Conservation (phyloP, 1,139 yeast species). For the Kluyveromyces marxianus region DNA sequence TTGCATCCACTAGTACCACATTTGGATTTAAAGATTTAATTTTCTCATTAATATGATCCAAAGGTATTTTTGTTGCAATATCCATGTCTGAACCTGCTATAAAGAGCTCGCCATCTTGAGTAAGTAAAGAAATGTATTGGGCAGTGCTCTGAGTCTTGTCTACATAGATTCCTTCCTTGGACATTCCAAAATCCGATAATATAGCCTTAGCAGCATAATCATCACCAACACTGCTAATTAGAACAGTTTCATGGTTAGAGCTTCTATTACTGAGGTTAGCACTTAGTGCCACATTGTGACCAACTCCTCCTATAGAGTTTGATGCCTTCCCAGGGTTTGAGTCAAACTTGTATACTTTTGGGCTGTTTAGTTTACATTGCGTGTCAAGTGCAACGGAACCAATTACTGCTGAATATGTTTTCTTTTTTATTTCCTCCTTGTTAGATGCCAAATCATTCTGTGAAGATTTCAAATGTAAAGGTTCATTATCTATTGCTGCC, state of each 20-base stretch:
- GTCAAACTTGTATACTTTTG: slow-evolving; percentile 39
- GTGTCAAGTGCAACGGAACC: slow-evolving; percentile 79
- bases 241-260: slow-evolving; percentile 30
- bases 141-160: slow-evolving; percentile 41
- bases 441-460: neutral
- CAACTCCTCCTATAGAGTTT: slow-evolving; percentile 76
- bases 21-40: slow-evolving; percentile 34
- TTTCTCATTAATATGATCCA: slow-evolving; percentile 35
- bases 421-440: neutral
- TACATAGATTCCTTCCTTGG: slow-evolving; percentile 37
- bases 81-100: slow-evolving; percentile 85
- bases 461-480: neutral
- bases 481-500: neutral
- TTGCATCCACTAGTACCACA: slow-evolving; percentile 59
- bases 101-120: slow-evolving; percentile 51
- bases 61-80: slow-evolving; percentile 47
- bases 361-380: slow-evolving; percentile 37
- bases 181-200: slow-evolving; percentile 28
- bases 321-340: slow-evolving; percentile 64
- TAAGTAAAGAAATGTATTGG: slow-evolving; percentile 66
- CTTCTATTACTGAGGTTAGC: slow-evolving; percentile 19
- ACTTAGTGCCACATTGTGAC: slow-evolving; percentile 66
- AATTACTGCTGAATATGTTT: slow-evolving; percentile 39
- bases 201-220: slow-evolving; percentile 49
- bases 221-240: slow-evolving; percentile 55